A percentile compares a stretch with the other conserved stretches of the same genome.
phyloP scores from a whole-genome alignment of 140 eudicot species.

The Senecio squalidus region DNA sequence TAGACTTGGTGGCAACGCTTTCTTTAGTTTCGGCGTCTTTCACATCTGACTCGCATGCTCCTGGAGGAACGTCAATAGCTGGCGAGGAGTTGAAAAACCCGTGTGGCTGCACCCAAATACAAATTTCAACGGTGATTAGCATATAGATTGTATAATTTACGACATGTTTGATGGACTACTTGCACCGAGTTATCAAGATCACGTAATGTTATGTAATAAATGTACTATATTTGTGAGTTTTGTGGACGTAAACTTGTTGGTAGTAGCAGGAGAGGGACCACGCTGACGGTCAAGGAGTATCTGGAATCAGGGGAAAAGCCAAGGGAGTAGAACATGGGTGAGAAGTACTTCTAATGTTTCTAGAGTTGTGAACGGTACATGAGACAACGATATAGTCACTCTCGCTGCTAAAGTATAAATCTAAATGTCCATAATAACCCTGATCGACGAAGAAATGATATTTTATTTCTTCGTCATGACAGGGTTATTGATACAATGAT shows the following conservation, averaged over 20 bases:
- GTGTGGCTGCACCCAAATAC: constrained; percentile 60
- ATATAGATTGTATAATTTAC: background rate
- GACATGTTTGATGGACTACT: background rate
- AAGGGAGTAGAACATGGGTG: constrained; percentile 8
- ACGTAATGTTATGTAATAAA: background rate
- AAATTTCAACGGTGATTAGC: constrained; percentile 4
- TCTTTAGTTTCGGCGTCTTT: constrained; percentile 73
- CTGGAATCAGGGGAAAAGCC: constrained; percentile 16
- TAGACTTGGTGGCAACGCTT: constrained; percentile 40
- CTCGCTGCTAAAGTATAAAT: background rate
- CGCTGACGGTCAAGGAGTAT: constrained; percentile 12
- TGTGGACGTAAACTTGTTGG: background rate
- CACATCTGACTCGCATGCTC: constrained; percentile 49
- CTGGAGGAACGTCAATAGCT: constrained; percentile 84
- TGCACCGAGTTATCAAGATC: background rate
- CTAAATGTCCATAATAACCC: background rate
- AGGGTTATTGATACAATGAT: background rate
- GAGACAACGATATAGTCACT: background rate
- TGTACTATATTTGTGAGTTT: background rate
- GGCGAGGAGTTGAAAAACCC: constrained; percentile 93
- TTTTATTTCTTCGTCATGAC: too few species aligned
- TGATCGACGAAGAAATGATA: background rate
- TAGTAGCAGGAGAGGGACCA: constrained; percentile 16
- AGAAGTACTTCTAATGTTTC: constrained; percentile 9
- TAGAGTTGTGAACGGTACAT: background rate